A percentile compares a stretch with the other conserved stretches of the same genome.
phyloP scores from a whole-genome alignment of 371 early-diverging fungal genomes.

The Batrachochytrium dendrobatidis region DNA sequence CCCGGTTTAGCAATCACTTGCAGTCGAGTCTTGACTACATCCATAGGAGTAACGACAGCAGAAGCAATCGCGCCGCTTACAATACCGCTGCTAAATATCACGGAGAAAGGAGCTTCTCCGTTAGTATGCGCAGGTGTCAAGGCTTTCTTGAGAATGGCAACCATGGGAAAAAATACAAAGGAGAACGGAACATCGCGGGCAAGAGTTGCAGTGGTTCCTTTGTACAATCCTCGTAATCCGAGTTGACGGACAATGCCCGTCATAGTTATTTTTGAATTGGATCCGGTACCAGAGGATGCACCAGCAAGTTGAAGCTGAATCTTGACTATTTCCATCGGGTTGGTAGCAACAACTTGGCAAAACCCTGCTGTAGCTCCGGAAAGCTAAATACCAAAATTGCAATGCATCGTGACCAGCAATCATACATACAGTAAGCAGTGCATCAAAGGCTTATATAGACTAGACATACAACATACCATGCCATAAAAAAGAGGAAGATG shows the following conservation, averaged over 20 bases:
- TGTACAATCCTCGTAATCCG: constrained; percentile 45
- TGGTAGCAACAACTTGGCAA: constrained; percentile 52
- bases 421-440: no score
- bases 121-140: neutral
- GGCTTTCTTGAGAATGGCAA: constrained; percentile 30
- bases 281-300: constrained; percentile 12
- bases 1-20: constrained; percentile 34
- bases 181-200: constrained; percentile 50
- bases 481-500: constrained; percentile 32
- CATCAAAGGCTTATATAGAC: no score
- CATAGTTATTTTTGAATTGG: constrained; percentile 17
- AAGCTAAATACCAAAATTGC: constrained; percentile 1
- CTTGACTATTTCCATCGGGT: constrained; percentile 55
- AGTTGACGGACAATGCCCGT: constrained; percentile 33
- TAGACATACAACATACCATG: constrained; percentile 27
- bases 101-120: constrained; percentile 24
- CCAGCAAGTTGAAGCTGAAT: constrained; percentile 43
- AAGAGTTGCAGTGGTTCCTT: constrained; percentile 42
- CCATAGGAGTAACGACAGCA: constrained; percentile 30
- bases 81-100: constrained; percentile 39
- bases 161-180: constrained; percentile 44
- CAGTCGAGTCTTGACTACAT: constrained; percentile 43
- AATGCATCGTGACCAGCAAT: neutral
- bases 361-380: constrained; percentile 47
- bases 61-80: constrained; percentile 41